Evolutionary conservation across 305 asterid species (phyloP).

Genomic region (Fraxinus angustifolia): DNA sequence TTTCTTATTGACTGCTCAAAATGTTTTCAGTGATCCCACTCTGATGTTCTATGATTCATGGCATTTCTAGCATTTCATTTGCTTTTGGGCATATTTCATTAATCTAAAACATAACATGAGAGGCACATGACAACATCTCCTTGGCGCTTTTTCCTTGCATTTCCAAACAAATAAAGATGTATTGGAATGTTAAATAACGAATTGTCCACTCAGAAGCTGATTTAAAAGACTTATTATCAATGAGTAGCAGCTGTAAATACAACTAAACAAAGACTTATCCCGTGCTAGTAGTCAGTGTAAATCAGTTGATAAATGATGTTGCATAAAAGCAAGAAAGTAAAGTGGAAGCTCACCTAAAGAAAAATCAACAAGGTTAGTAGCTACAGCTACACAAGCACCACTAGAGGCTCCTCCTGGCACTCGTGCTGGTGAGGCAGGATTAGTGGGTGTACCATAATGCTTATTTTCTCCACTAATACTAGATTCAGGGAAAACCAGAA

Average conservation of each 20-base stretch:
- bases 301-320: background rate
- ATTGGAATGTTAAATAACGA: background rate
- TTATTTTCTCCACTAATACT: slow-evolving; percentile 82
- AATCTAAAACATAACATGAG: background rate
- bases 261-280: background rate
- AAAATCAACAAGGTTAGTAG: slow-evolving; percentile 87
- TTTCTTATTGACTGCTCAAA: background rate
- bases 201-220: background rate
- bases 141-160: background rate
- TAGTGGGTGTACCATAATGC: slow-evolving; percentile 84
- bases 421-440: slow-evolving; percentile 72
- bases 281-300: background rate
- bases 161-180: background rate
- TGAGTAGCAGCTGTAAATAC: background rate
- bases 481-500: slow-evolving; percentile 21
- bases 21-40: background rate
- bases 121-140: background rate
- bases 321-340: background rate
- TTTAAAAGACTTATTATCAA: background rate
- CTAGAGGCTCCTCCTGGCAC: slow-evolving; percentile 96
- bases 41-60: background rate
- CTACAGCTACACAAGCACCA: slow-evolving; percentile 98
- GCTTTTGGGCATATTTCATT: background rate
- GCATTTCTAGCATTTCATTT: background rate
- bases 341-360: slow-evolving; percentile 67